Conservation (phyloP, 192 early-diverging fungal genomes). For the Haplosporangium gracile region DNA sequence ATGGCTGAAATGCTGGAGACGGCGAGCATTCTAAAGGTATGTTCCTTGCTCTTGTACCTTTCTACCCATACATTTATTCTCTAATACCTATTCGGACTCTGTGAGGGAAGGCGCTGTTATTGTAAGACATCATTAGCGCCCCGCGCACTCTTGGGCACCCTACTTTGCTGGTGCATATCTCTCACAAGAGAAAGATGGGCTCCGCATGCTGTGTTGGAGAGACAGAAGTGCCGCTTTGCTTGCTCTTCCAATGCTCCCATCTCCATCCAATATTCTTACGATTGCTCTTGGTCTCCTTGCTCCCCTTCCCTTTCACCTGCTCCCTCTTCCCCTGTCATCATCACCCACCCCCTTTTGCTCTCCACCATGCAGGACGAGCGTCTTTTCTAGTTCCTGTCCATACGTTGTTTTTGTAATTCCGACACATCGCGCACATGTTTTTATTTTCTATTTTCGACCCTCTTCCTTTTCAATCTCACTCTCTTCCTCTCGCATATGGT, state of each 20-base stretch:
- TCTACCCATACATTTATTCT: not conserved
- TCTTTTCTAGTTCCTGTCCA: not conserved
- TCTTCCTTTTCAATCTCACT: not conserved
- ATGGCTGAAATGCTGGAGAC: slow-evolving; percentile 98
- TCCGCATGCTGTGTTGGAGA: slow-evolving; percentile 1
- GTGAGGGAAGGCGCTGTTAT: not conserved
- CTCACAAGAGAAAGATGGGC: not conserved
- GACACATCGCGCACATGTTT: slow-evolving; percentile 8
- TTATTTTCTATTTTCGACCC: slow-evolving; percentile 5
- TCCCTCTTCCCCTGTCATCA: not conserved
- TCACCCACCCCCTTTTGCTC: not conserved
- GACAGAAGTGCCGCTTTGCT: slow-evolving; percentile 5
- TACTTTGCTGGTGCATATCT: not conserved
- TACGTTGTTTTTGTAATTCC: not conserved
- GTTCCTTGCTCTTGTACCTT: not conserved
- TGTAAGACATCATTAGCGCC: slow-evolving; percentile 5
- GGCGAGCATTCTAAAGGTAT: slow-evolving; percentile 85
- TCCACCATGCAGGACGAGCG: not conserved
- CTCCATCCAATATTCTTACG: not conserved
- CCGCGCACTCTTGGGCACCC: not conserved
- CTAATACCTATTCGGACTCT: not conserved
- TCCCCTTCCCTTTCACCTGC: not conserved
- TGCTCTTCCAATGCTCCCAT: slow-evolving; percentile 6
- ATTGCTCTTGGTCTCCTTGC: not conserved
- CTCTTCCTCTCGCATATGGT: not conserved